Base-by-base conservation (phyloP, 257 asterid species). In the Nemophila menziesii region DNA sequence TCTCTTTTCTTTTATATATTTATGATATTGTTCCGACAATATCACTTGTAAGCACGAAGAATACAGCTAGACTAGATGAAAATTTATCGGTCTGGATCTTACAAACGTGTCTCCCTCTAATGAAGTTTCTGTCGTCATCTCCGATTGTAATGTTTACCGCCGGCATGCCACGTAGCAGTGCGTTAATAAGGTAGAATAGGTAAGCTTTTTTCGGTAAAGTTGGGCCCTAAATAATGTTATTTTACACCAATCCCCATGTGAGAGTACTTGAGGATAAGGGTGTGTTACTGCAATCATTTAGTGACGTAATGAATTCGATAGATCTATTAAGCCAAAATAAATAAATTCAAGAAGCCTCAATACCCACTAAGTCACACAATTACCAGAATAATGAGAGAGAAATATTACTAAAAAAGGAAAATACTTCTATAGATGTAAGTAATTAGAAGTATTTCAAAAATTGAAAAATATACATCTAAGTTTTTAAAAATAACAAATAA, bases 31-130 rank as follows among this genome's bases (percentile, higher is more conserved):
- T 16, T 47, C 60, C 33, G 55, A 58, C 60, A 24, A 19, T 20
- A 42, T 59, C 68, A 65, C 60, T 56, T 18, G 56, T 11, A 20
- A 44, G 69, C 77, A 73, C 66, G 64, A 65, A 54, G 39, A 16
- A 45, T 64, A 57, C 72, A 67, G 62, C 75, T 57, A 56, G 40
- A 41, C 57, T 37, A 9, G 43, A 40, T 39, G 15, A 17, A 20
- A 54, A 34, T 42, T 14, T 11, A 50, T n/a, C 46, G 73, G 62
- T 23, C 10, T 6, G 20, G 39, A 61, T 52, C 16, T 24, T 48
- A 0, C 14, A 20, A 48, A 48, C 41, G 39, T 48, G 63, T 48
- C 29, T 12, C 34, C 44, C 19, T 21, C 16, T 46, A 37, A 7
- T 37, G 43, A 39, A 24, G 21, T 11, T 8, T 34, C 17, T 23